phyloP scores from a whole-genome alignment of 2,329 filamentous ascomycete species.

The Ascomycota sp. region DNA sequence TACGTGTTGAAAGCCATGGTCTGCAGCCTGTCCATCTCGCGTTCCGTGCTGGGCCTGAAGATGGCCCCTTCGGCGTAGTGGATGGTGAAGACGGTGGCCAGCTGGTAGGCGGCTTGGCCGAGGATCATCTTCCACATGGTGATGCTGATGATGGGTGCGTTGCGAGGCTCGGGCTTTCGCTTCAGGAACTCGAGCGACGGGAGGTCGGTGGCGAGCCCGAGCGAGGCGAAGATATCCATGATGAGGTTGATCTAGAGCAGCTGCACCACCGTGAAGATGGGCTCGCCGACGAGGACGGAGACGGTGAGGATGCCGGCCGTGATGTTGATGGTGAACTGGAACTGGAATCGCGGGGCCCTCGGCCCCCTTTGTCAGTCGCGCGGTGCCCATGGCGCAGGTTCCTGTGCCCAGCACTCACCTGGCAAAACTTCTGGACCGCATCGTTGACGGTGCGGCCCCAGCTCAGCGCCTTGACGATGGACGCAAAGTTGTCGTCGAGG shows the following conservation, averaged over 20 bases:
- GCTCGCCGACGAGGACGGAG: slow-evolving; percentile 33
- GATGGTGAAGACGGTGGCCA: slow-evolving; percentile 35
- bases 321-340: slow-evolving; percentile 50
- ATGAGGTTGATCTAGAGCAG: slow-evolving; percentile 49
- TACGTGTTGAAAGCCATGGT: slow-evolving; percentile 73
- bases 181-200: slow-evolving; percentile 34
- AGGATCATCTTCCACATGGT: slow-evolving; percentile 87
- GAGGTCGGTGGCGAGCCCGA: slow-evolving; percentile 40
- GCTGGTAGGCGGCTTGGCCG: slow-evolving; percentile 59
- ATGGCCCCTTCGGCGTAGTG: slow-evolving; percentile 40
- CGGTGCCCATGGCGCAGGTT: background rate
- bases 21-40: slow-evolving; percentile 18
- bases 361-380: background rate
- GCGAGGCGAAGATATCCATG: slow-evolving; percentile 49
- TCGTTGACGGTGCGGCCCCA: slow-evolving; percentile 45
- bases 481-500: slow-evolving; percentile 44
- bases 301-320: slow-evolving; percentile 45
- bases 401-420: too few species aligned
- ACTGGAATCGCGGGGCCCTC: slow-evolving; percentile 10
- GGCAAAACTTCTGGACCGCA: slow-evolving; percentile 42
- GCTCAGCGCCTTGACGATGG: slow-evolving; percentile 40
- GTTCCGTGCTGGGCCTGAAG: slow-evolving; percentile 26
- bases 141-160: slow-evolving; percentile 49
- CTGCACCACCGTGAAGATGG: slow-evolving; percentile 41
- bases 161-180: slow-evolving; percentile 53